Evolutionary conservation across 129 eudicot species (phyloP).

Genomic region (Lactuca saligna): DNA sequence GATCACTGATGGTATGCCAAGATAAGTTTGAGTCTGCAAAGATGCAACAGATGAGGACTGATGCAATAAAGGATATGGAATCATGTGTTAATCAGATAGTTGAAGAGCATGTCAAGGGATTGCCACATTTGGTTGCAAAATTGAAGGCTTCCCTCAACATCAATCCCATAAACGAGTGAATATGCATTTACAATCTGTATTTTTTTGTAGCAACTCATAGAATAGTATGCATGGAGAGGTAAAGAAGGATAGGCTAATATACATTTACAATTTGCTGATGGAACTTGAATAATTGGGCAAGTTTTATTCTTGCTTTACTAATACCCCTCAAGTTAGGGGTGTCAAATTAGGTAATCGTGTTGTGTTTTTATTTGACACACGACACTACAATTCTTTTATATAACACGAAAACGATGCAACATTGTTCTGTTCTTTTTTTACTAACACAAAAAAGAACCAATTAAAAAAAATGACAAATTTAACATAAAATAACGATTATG

Average conservation of each 20-base stretch:
- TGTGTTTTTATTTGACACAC: no score
- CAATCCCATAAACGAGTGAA: conserved; percentile 23
- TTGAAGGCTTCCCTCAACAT: conserved; percentile 57
- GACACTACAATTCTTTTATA: no score
- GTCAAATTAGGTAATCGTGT: no score
- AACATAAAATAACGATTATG: no score
- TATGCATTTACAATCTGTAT: not conserved
- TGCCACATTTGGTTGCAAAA: conserved; percentile 68
- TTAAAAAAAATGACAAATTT: no score
- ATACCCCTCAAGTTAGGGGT: no score
- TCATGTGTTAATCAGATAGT: conserved; percentile 68
- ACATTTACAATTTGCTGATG: not conserved
- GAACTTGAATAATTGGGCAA: no score
- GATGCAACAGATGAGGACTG: conserved; percentile 47
- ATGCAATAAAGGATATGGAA: conserved; percentile 60
- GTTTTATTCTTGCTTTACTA: no score
- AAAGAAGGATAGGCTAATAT: not conserved
- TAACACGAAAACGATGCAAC: no score
- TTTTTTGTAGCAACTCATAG: not conserved
- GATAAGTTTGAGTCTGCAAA: conserved; percentile 77
- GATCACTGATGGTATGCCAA: conserved; percentile 77
- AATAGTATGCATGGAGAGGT: not conserved
- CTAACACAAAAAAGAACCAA: no score
- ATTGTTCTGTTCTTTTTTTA: no score
- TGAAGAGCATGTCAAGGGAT: conserved; percentile 52